These are phyloP conservation scores for Ophiocordyceps camponoti-leonardi DNA, from an alignment of 2,329 filamentous ascomycete genomes.

Conservation along the genomic window DNA sequence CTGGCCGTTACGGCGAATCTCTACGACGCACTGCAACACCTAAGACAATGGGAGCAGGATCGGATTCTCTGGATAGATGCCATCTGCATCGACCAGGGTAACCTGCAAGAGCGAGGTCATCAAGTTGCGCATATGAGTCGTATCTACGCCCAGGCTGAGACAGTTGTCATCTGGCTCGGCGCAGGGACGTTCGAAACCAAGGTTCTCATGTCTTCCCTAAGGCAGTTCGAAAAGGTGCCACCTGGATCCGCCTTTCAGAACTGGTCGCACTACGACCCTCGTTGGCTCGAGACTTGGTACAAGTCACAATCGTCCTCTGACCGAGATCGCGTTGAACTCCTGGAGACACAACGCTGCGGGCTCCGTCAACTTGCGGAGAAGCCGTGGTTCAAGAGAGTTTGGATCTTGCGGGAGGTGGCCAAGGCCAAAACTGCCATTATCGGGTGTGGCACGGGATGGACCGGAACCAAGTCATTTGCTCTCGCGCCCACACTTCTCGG, in stretches of 20 bases:
- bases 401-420: not conserved
- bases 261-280: not conserved
- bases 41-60: not conserved
- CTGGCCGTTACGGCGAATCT: not conserved
- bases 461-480: not conserved
- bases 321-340: not conserved
- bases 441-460: not conserved
- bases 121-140: slow-evolving; percentile 3
- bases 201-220: slow-evolving; percentile 1
- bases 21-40: not conserved
- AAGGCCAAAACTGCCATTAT: not conserved
- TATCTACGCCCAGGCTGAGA: slow-evolving; percentile 2
- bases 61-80: slow-evolving; percentile 1
- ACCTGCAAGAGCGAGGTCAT: slow-evolving; percentile 2
- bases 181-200: not conserved
- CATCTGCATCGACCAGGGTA: slow-evolving; percentile 1
- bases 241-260: not conserved
- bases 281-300: not conserved
- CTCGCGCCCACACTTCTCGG: not conserved
- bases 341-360: not conserved
- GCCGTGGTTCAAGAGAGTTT: not conserved
- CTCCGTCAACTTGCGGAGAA: not conserved
- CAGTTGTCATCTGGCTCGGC: slow-evolving; percentile 2
- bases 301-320: not conserved
- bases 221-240: not conserved